Conservation (phyloP, 495 filamentous ascomycete species). For the Trichocladium antarcticum region DNA sequence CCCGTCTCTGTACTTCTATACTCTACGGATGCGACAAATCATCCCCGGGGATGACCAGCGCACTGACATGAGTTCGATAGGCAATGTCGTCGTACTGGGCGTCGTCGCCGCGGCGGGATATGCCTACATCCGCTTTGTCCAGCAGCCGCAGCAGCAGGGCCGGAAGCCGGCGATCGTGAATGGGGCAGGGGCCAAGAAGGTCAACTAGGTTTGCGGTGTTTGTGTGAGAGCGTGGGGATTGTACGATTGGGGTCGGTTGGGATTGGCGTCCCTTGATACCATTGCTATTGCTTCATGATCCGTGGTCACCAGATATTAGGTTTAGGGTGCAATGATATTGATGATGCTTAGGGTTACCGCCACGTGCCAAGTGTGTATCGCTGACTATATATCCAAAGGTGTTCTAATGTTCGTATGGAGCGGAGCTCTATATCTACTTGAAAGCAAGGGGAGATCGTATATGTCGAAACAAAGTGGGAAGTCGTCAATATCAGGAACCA, state of each 20-base stretch:
- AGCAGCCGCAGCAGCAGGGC: slow-evolving; percentile 17
- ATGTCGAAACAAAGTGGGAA: not conserved
- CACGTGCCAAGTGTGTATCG: too few relatives aligned
- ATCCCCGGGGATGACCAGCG: too few relatives aligned
- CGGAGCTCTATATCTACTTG: not conserved
- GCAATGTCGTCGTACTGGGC: slow-evolving; percentile 25
- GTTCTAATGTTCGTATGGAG: too few relatives aligned
- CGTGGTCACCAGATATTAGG: too few relatives aligned
- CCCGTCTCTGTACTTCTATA: not conserved
- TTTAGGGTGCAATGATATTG: too few relatives aligned
- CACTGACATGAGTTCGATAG: slow-evolving; percentile 6
- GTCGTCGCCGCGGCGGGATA: slow-evolving; percentile 20
- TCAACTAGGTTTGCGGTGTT: slow-evolving; percentile 13
- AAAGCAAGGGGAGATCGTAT: not conserved
- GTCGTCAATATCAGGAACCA: not conserved
- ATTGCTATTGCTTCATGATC: too few relatives aligned
- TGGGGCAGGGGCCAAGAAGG: slow-evolving; percentile 16
- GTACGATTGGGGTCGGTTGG: not conserved
- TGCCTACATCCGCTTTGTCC: slow-evolving; percentile 19
- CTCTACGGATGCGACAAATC: too few relatives aligned
- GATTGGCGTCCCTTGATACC: too few relatives aligned
- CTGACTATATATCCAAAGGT: not conserved
- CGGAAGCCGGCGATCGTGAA: slow-evolving; percentile 5
- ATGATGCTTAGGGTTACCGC: too few relatives aligned
- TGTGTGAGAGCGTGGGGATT: not conserved